phyloP scores from a whole-genome alignment of 345 rosid genomes.

The Lepidium africanum region DNA sequence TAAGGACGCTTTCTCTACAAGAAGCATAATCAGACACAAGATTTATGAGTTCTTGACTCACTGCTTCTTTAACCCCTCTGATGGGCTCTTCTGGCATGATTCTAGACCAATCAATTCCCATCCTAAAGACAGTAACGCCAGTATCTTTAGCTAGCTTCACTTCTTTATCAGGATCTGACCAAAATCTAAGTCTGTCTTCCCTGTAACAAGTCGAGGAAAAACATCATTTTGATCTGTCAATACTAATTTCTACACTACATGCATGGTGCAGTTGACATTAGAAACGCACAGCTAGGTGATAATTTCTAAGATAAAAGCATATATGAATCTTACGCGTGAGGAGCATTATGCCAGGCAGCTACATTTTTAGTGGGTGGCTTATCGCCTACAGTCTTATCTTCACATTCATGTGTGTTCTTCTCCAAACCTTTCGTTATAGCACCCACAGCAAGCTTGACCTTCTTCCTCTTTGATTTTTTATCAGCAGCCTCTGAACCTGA shows the following conservation, averaged over 20 bases:
- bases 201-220: slow-evolving; percentile 39
- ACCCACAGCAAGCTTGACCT: slow-evolving; percentile 70
- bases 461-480: slow-evolving; percentile 30
- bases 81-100: slow-evolving; percentile 85
- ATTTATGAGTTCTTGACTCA: slow-evolving; percentile 34
- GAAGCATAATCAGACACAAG: slow-evolving; percentile 10
- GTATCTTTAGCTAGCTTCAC: slow-evolving; percentile 80
- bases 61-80: slow-evolving; percentile 56
- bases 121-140: slow-evolving; percentile 68
- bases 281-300: background rate
- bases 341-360: slow-evolving; percentile 92
- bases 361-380: slow-evolving; percentile 63
- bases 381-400: slow-evolving; percentile 4
- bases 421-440: slow-evolving; percentile 79
- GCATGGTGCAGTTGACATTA: background rate
- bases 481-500: slow-evolving; percentile 44
- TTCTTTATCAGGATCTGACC: slow-evolving; percentile 96
- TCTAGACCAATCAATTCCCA: slow-evolving; percentile 94
- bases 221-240: slow-evolving; percentile 9
- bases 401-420: slow-evolving; percentile 44
- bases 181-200: slow-evolving; percentile 85
- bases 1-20: background rate
- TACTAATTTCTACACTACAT: background rate
- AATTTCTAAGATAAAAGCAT: background rate
- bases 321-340: slow-evolving; percentile 57